phyloP scores from a whole-genome alignment of 129 eudicot genomes.

The Rutidosis leptorrhynchoides region DNA sequence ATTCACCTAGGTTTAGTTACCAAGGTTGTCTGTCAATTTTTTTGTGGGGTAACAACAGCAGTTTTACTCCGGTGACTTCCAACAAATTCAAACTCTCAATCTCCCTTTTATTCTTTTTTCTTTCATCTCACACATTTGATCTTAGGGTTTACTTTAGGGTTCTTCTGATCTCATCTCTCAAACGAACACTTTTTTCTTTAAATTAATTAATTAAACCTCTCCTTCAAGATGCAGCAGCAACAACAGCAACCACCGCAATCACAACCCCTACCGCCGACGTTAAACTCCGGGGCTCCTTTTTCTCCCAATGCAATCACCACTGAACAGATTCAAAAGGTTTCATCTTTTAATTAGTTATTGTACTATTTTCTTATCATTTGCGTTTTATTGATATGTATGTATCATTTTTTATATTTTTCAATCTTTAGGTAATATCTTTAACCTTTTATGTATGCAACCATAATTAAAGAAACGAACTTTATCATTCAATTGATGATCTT shows the following conservation, averaged over 20 bases:
- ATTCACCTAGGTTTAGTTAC: too few relatives aligned
- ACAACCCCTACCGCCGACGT: constrained; percentile 26
- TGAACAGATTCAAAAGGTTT: constrained; percentile 42
- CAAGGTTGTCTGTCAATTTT: too few relatives aligned
- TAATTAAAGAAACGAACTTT: not conserved
- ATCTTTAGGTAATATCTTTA: not conserved
- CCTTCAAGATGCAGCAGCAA: constrained; percentile 30
- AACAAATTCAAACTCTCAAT: too few relatives aligned
- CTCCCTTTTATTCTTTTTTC: too few relatives aligned
- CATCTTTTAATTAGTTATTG: not conserved
- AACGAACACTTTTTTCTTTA: not conserved
- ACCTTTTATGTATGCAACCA: not conserved
- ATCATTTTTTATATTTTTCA: not conserved
- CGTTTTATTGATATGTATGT: not conserved
- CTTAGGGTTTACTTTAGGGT: too few relatives aligned
- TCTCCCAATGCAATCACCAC: constrained; percentile 35
- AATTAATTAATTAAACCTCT: not conserved
- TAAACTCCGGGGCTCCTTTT: constrained; percentile 29
- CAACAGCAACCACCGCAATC: constrained; percentile 22
- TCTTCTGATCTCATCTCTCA: too few relatives aligned
- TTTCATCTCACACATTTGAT: too few relatives aligned
- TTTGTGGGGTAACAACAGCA: too few relatives aligned
- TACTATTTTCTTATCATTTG: not conserved
- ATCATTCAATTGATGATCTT: not conserved
- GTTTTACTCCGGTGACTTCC: too few relatives aligned